Evolutionary conservation across 2,329 filamentous ascomycete species (phyloP), one percentile per base, ranked within the genome.

Genomic region (Massarina eburnea): DNA sequence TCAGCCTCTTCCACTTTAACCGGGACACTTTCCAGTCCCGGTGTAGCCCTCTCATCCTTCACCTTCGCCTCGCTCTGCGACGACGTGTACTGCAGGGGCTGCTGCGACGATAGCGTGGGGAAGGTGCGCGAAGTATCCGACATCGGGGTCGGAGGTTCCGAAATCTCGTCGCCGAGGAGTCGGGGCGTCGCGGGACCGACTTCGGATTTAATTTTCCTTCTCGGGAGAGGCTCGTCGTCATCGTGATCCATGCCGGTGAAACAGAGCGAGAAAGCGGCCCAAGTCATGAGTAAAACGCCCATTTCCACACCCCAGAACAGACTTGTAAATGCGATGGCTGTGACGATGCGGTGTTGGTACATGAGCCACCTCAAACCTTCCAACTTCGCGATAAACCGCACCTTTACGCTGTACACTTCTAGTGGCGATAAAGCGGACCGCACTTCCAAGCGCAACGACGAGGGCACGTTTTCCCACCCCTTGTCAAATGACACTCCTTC

Each of bases 271-370:
- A 88, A 57, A 0, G 80, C 36, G 1, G 80, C 66, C 86, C 89
- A 95, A 0, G 81, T 84, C 1, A 84, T 29, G 1, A 77, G 74
- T 66, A 88, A 81, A 33, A 85, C 86, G 0, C 83, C 53, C 59
- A 95, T 77, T 62, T 92, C 90, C 10, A 83, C 81, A 1, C 74
- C 65, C 90, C 91, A 97, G 70, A 96, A 96, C 0, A 81, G 57
- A 1, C 75, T 69, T 0, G 85, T 88, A 59, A 91, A 87, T 1
- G 85, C 61, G 1, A 87, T 41, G 47, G 90, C 91, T 4, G 84
- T 84, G 1, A 83, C 67, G 27, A 94, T 61, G 10, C 87, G 83
- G 72, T 92, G 86, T 50, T 89, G 84, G 61, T 94, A 94, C 88
- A 99, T 95, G 44, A 91, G 60, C 55, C 72, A 81, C 66, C 81